Evolutionary conservation across 73 alveolate species (phyloP).

Genomic region (Tetrahymena borealis): DNA sequence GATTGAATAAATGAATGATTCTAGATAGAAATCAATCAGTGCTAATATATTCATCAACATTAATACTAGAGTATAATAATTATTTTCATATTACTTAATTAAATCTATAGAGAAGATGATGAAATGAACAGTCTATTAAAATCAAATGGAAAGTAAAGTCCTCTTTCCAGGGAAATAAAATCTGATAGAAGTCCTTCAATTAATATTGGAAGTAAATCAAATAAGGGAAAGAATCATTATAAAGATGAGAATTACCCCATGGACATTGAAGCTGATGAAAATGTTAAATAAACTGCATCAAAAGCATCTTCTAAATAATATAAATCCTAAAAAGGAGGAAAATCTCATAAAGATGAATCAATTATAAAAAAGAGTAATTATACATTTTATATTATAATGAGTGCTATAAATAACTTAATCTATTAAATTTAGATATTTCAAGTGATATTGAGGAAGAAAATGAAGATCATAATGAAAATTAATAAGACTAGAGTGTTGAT

Average conservation of each 20-base stretch:
- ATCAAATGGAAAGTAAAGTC: neutral
- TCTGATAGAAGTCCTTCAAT: neutral
- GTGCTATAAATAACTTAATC: no score
- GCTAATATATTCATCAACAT: no score
- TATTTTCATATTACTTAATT: neutral
- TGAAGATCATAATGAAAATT: no score
- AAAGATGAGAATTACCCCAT: neutral
- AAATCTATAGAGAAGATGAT: neutral
- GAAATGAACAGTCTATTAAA: neutral
- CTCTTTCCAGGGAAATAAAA: neutral
- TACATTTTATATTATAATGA: no score
- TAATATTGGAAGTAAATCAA: neutral
- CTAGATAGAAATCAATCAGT: no score
- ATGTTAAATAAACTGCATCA: neutral
- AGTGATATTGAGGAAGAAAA: no score
- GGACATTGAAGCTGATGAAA: neutral
- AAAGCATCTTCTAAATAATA: neutral
- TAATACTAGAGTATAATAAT: no score
- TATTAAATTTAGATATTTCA: no score
- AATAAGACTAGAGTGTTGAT: no score
- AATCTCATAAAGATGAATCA: no score
- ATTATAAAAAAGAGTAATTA: no score
- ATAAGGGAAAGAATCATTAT: neutral
- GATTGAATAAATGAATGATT: no score
- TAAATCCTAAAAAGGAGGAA: neutral